Evolutionary conservation across 1,284 basidiomycete genomes (phyloP).

Genomic region (Puccinia hordei): DNA sequence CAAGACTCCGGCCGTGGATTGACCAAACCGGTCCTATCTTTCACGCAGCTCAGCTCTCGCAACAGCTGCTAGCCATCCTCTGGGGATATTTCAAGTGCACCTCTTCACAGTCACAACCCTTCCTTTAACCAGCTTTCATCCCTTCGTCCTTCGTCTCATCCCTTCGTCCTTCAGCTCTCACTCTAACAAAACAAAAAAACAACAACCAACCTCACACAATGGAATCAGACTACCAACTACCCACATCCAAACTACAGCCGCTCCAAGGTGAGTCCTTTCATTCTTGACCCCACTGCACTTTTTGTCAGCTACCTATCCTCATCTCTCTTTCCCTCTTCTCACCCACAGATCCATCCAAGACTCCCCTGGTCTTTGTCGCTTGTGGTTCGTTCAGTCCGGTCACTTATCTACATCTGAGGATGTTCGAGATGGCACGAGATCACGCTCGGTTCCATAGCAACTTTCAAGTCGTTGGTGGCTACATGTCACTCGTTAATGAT

Average conservation of each 20-base stretch:
- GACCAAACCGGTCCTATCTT: no score
- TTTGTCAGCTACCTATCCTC: not conserved
- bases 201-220: constrained; percentile 20
- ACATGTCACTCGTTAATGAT: constrained; percentile 58
- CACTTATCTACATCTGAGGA: constrained; percentile 58
- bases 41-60: no score
- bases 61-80: no score
- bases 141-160: no score
- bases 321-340: not conserved
- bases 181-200: not conserved
- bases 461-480: constrained; percentile 57
- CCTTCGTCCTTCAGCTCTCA: not conserved
- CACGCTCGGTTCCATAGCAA: constrained; percentile 54
- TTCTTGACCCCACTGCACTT: not conserved
- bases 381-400: constrained; percentile 58
- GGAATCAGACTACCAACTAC: constrained; percentile 53
- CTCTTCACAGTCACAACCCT: no score
- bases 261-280: constrained; percentile 47
- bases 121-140: no score
- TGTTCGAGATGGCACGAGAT: constrained; percentile 58
- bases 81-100: no score
- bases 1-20: no score
- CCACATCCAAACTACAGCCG: constrained; percentile 50
- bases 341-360: constrained; percentile 53
- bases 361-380: constrained; percentile 57